Evolutionary conservation across 805 yeast genomes (phyloP).

Genomic region (Ogataea nonfermentans): DNA sequence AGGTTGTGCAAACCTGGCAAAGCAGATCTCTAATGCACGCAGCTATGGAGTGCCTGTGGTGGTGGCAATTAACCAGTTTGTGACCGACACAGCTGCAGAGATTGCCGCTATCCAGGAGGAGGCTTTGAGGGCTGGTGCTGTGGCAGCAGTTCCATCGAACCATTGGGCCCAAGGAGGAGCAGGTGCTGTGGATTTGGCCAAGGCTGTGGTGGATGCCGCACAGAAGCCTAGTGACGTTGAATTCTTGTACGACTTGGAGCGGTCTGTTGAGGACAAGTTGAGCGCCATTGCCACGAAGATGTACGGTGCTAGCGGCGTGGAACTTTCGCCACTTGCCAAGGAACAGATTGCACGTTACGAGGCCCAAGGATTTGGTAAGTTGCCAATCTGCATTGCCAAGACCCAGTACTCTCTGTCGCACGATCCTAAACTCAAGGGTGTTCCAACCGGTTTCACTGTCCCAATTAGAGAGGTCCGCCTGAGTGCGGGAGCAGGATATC

Average conservation of each 20-base stretch:
- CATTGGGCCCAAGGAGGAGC: conserved; percentile 88
- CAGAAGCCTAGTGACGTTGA: conserved; percentile 35
- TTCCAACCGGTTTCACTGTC: conserved; percentile 74
- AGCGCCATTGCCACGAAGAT: conserved; percentile 65
- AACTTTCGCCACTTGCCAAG: conserved; percentile 66
- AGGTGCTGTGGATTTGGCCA: conserved; percentile 74
- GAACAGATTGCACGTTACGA: conserved; percentile 66
- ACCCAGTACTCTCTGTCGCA: conserved; percentile 84
- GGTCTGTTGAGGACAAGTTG: conserved; percentile 64
- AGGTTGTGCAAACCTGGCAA: conserved; percentile 74
- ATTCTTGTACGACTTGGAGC: conserved; percentile 60
- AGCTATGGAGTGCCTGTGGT: conserved; percentile 75
- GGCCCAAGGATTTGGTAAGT: conserved; percentile 70
- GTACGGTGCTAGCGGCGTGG: conserved; percentile 77
- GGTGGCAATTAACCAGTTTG: conserved; percentile 79
- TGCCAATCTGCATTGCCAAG: conserved; percentile 84
- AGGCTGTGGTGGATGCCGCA: conserved; percentile 64
- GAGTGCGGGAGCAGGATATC: conserved; percentile 87
- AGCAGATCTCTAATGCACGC: conserved; percentile 72
- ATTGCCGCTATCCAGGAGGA: conserved; percentile 65
- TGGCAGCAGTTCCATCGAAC: conserved; percentile 74
- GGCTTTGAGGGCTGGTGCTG: conserved; percentile 75
- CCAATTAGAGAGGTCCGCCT: conserved; percentile 80
- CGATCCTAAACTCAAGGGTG: conserved; percentile 80
- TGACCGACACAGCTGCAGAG: conserved; percentile 68